Percentiles rank a stretch among this genome's conserved stretches.
Evolutionary conservation across 768 basidiomycete species (phyloP).

Genomic region (Epithele typhae): DNA sequence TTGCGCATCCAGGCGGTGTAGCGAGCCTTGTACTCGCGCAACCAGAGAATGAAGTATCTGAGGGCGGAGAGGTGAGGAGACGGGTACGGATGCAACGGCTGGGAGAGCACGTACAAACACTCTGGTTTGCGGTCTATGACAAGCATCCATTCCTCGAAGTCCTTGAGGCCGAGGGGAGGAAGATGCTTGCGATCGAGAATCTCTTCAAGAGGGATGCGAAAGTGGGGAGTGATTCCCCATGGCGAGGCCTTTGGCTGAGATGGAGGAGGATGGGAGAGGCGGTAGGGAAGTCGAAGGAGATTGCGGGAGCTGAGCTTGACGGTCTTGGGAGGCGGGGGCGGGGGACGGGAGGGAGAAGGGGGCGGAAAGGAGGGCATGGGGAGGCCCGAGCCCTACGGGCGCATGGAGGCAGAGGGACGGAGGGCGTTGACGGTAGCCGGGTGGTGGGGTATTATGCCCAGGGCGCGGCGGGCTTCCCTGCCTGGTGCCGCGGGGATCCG

Average conservation of each 20-base stretch:
- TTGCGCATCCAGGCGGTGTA: constrained; percentile 39
- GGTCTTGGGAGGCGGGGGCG: constrained; percentile 22
- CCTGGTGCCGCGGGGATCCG: too few species aligned
- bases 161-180: constrained; percentile 65
- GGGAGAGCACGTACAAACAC: constrained; percentile 50
- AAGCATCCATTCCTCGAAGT: constrained; percentile 66
- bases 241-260: constrained; percentile 9
- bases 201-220: constrained; percentile 67
- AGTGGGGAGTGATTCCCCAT: constrained; percentile 53
- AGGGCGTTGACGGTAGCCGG: too few species aligned
- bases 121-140: constrained; percentile 75
- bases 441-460: too few species aligned
- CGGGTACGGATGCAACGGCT: constrained; percentile 1
- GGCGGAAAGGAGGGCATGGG: constrained; percentile 14
- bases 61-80: constrained; percentile 7
- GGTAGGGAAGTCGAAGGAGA: constrained; percentile 34
- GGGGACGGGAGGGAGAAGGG: constrained; percentile 6
- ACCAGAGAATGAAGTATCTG: constrained; percentile 80
- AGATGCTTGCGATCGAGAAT: constrained; percentile 73
- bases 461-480: too few species aligned
- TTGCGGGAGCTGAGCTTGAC: constrained; percentile 29
- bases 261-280: constrained; percentile 17
- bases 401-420: constrained; percentile 9
- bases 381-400: constrained; percentile 1
- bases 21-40: constrained; percentile 62